phyloP scores from a whole-genome alignment of 169 alveolate species.

The Babesia caballi region DNA sequence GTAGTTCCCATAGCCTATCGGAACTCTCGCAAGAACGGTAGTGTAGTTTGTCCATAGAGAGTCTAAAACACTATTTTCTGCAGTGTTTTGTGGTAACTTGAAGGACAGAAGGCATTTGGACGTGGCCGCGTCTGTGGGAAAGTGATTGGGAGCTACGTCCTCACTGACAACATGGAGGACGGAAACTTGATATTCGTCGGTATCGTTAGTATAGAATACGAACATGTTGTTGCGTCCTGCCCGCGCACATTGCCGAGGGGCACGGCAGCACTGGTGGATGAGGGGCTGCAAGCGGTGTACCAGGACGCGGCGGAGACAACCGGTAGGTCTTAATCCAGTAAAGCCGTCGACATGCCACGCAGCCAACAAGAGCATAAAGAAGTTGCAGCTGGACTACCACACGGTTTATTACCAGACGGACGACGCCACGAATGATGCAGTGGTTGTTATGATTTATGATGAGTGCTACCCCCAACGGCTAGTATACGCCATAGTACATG shows the following conservation, averaged over 20 bases:
- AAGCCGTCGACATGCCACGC: background rate
- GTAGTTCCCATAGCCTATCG: too few relatives aligned
- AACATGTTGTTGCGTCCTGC: conserved; percentile 4
- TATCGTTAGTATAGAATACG: background rate
- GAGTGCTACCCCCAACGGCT: conserved; percentile 44
- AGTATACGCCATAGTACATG: conserved; percentile 32
- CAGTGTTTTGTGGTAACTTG: too few relatives aligned
- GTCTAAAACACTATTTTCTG: too few relatives aligned
- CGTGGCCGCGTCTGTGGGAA: too few relatives aligned
- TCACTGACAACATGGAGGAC: conserved; percentile 14
- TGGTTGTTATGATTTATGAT: conserved; percentile 15
- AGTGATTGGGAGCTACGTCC: too few relatives aligned
- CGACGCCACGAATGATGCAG: background rate
- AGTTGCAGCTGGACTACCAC: background rate
- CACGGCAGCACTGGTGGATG: background rate
- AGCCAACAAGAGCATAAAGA: background rate
- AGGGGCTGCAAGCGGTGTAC: conserved; percentile 1
- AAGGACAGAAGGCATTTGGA: too few relatives aligned
- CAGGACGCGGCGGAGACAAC: background rate
- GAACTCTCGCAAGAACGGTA: too few relatives aligned
- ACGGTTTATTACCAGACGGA: conserved; percentile 26
- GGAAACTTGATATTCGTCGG: conserved; percentile 24
- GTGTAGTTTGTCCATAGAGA: too few relatives aligned
- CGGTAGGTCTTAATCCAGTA: background rate
- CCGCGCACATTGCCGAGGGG: background rate